Evolutionary conservation across 2,329 filamentous ascomycete species (phyloP).

Genomic region (Mollisiaceae sp.): DNA sequence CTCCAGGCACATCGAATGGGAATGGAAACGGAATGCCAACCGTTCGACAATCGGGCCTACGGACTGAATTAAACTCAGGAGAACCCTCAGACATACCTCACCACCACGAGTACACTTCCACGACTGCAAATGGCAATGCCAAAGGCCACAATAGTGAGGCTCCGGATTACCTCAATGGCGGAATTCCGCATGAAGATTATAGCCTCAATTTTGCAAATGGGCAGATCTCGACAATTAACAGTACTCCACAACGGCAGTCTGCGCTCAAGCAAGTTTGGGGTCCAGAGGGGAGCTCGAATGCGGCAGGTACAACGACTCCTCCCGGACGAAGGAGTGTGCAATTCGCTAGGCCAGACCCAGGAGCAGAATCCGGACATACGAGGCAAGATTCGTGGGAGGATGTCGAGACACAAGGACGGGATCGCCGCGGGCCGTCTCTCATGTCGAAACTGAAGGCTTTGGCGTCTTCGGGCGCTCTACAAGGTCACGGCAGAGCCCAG

Average conservation of each 20-base stretch:
- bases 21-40: constrained; percentile 33
- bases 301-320: constrained; percentile 39
- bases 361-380: constrained; percentile 55
- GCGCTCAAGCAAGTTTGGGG: constrained; percentile 28
- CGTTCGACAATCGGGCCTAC: constrained; percentile 37
- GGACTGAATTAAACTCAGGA: constrained; percentile 36
- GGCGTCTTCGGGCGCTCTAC: constrained; percentile 55
- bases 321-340: constrained; percentile 71
- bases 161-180: constrained; percentile 42
- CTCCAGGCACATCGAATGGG: constrained; percentile 33
- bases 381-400: constrained; percentile 71
- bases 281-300: constrained; percentile 18
- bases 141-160: constrained; percentile 34
- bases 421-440: constrained; percentile 67
- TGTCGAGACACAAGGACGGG: constrained; percentile 62
- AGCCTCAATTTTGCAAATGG: constrained; percentile 18
- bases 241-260: constrained; percentile 27
- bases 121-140: constrained; percentile 27
- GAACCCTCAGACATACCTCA: constrained; percentile 20
- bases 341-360: constrained; percentile 63
- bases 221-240: not conserved
- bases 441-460: constrained; percentile 82
- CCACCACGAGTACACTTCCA: constrained; percentile 23
- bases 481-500: constrained; percentile 52
- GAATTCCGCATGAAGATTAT: constrained; percentile 34